These are phyloP conservation scores for Crithidia bombi DNA, from an alignment of 208 protist genomes.

Conservation along the genomic window DNA sequence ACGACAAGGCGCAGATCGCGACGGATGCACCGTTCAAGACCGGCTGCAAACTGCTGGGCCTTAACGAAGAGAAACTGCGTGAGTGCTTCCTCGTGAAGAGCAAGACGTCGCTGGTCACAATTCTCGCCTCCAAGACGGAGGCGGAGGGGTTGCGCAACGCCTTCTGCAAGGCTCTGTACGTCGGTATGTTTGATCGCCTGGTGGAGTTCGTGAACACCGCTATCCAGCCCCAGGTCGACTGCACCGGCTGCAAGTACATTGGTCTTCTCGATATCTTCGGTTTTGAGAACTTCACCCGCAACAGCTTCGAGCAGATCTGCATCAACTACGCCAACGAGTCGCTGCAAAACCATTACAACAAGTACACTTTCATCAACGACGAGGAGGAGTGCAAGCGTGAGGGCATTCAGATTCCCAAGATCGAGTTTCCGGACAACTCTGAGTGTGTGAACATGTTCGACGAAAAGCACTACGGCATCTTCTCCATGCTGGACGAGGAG, in stretches of 20 bases:
- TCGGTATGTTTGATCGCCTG: slow-evolving; percentile 89
- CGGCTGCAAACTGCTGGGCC: slow-evolving; percentile 67
- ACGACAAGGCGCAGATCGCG: slow-evolving; percentile 72
- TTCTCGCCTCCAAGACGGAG: slow-evolving; percentile 76
- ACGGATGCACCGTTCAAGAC: slow-evolving; percentile 46
- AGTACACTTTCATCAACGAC: slow-evolving; percentile 95
- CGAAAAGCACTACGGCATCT: slow-evolving; percentile 74
- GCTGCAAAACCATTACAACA: slow-evolving; percentile 98
- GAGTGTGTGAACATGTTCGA: slow-evolving; percentile 90
- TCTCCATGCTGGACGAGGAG: slow-evolving; percentile 92
- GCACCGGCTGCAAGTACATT: slow-evolving; percentile 84
- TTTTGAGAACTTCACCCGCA: slow-evolving; percentile 95
- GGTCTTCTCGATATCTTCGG: slow-evolving; percentile 97
- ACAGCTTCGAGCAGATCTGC: slow-evolving; percentile 98
- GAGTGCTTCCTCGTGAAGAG: slow-evolving; percentile 85
- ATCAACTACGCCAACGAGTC: slow-evolving; percentile 98
- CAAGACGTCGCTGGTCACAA: slow-evolving; percentile 77
- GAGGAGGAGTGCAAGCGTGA: slow-evolving; percentile 91
- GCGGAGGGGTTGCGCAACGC: slow-evolving; percentile 83
- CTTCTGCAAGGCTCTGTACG: slow-evolving; percentile 92
- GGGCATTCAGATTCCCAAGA: slow-evolving; percentile 79
- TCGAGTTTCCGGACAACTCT: slow-evolving; percentile 89
- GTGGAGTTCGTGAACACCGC: slow-evolving; percentile 84
- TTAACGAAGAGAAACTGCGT: slow-evolving; percentile 57
- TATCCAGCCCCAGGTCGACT: slow-evolving; percentile 61